phyloP scores from a whole-genome alignment of 257 asterid genomes.

The Scutellaria galericulata region DNA sequence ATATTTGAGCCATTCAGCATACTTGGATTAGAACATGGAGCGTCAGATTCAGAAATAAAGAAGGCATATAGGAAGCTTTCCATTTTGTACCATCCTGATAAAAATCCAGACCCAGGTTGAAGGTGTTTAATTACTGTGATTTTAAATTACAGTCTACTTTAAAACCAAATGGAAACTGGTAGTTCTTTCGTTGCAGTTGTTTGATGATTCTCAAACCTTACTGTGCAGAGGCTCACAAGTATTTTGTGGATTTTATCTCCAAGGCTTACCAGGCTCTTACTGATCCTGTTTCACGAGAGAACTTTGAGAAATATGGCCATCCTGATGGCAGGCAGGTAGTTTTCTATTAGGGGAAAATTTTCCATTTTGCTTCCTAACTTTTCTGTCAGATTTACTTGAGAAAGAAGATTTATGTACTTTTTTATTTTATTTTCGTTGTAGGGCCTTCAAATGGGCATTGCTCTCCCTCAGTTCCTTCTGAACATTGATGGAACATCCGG shows the following conservation, averaged over 20 bases:
- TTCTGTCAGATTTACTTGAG: conserved; percentile 29
- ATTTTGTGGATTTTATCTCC: conserved; percentile 85
- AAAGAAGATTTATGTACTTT: conserved; percentile 28
- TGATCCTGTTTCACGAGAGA: conserved; percentile 95
- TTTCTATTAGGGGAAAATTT: conserved; percentile 20
- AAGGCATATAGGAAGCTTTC: conserved; percentile 98
- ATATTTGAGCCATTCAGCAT: conserved; percentile 93
- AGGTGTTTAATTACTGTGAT: conserved; percentile 51
- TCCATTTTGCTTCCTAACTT: conserved; percentile 25
- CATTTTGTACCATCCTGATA: conserved; percentile 96
- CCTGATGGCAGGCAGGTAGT: conserved; percentile 99
- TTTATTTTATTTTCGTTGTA: conserved; percentile 34
- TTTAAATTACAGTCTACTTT: conserved; percentile 29
- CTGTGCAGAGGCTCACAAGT: conserved; percentile 86
- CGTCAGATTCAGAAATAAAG: conserved; percentile 91
- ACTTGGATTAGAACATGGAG: conserved; percentile 93
- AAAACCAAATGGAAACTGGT: conserved; percentile 23
- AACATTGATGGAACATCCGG: conserved; percentile 95
- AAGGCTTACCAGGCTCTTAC: conserved; percentile 99
- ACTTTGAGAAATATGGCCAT: conserved; percentile 97
- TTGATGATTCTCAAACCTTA: conserved; percentile 36
- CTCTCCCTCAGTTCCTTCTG: conserved; percentile 92
- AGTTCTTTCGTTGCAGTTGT: conserved; percentile 29
- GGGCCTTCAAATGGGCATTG: conserved; percentile 99
- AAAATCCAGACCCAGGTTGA: conserved; percentile 99